These are phyloP conservation scores for Sarcomyxa edulis DNA, from an alignment of 768 basidiomycete species.

Conservation along the genomic window DNA sequence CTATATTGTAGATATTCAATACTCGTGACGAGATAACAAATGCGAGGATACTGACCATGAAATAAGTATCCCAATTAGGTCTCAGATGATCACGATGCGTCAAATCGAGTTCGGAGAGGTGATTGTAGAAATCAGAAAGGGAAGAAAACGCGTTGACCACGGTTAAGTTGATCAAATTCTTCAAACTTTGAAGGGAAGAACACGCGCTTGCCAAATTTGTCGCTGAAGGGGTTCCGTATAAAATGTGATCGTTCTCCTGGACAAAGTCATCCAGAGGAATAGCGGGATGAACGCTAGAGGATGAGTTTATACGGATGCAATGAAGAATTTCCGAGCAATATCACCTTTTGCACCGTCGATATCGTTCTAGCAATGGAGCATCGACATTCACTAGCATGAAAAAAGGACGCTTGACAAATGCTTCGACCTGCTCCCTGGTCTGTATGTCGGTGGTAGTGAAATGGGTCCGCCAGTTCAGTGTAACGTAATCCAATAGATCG, in stretches of 20 bases:
- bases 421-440: constrained; percentile 49
- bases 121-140: constrained; percentile 44
- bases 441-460: constrained; percentile 78
- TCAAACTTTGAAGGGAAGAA: constrained; percentile 26
- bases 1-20: constrained; percentile 27
- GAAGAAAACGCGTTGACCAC: constrained; percentile 61
- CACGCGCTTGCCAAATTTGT: not conserved
- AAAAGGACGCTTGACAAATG: constrained; percentile 84
- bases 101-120: constrained; percentile 69
- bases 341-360: constrained; percentile 49
- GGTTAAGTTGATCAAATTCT: constrained; percentile 54
- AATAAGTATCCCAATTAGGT: constrained; percentile 94
- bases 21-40: not conserved
- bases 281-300: too few relatives aligned
- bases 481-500: constrained; percentile 68
- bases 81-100: constrained; percentile 70
- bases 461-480: constrained; percentile 72
- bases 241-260: constrained; percentile 57
- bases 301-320: too few relatives aligned
- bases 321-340: too few relatives aligned
- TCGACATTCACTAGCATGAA: constrained; percentile 83
- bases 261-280: constrained; percentile 71
- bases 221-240: constrained; percentile 44
- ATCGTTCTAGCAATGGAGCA: constrained; percentile 74
- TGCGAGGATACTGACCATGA: constrained; percentile 63